phyloP scores from a whole-genome alignment of 805 yeast genomes.

The Spencermartinsiella europaea region DNA sequence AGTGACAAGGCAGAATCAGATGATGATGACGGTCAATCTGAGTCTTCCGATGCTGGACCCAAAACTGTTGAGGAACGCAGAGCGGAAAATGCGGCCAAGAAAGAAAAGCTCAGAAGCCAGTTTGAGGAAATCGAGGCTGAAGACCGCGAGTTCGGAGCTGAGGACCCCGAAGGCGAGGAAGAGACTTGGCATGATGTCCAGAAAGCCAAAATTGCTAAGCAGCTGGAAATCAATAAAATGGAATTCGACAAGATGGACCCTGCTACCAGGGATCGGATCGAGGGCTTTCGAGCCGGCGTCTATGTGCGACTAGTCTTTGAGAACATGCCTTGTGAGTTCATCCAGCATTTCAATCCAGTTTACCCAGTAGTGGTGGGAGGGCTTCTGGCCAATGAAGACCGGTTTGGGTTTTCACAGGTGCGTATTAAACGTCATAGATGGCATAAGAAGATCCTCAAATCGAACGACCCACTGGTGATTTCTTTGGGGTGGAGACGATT shows the following conservation, averaged over 20 bases:
- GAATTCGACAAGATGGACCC: constrained; percentile 60
- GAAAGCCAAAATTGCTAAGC: constrained; percentile 95
- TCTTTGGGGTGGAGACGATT: constrained; percentile 98
- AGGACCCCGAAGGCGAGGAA: constrained; percentile 74
- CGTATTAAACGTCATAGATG: constrained; percentile 97
- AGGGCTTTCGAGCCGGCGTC: constrained; percentile 90
- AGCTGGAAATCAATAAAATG: constrained; percentile 84
- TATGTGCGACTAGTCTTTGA: constrained; percentile 88
- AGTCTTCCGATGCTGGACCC: constrained; percentile 15
- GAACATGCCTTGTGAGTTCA: constrained; percentile 80
- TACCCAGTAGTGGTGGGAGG: constrained; percentile 91
- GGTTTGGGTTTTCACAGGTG: constrained; percentile 89
- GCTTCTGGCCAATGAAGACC: constrained; percentile 78
- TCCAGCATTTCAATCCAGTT: constrained; percentile 77
- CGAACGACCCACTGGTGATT: constrained; percentile 90
- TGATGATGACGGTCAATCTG: constrained; percentile 37
- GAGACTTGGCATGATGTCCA: constrained; percentile 98
- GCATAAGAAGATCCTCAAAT: constrained; percentile 93
- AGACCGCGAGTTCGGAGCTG: constrained; percentile 66
- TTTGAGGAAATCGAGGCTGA: constrained; percentile 79
- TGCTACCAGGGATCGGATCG: constrained; percentile 72
- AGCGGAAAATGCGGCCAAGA: constrained; percentile 77
- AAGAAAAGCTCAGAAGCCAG: constrained; percentile 81
- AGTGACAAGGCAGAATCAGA: constrained; percentile 31
- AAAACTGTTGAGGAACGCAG: constrained; percentile 67